A percentile compares a stretch with the other conserved stretches of the same genome.
phyloP scores from a whole-genome alignment of 345 rosid genomes.

The Populus nigra region DNA sequence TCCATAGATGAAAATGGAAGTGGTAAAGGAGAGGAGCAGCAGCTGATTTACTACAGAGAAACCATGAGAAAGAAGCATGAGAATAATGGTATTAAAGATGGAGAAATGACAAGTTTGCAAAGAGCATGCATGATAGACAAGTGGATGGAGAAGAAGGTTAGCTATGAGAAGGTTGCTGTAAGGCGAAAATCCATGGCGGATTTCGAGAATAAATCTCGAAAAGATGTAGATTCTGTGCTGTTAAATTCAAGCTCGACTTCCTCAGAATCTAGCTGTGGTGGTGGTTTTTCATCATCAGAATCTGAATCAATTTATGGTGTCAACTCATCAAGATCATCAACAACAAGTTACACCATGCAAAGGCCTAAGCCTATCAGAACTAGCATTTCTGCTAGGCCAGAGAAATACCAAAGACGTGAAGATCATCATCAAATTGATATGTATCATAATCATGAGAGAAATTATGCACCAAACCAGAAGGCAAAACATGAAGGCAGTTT shows the following conservation, averaged over 20 bases:
- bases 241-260: conserved; percentile 25
- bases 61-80: conserved; percentile 18
- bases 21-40: conserved; percentile 8
- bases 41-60: conserved; percentile 17
- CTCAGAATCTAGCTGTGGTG: conserved; percentile 25
- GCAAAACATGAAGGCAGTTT: conserved; percentile 21
- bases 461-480: conserved; percentile 7
- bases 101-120: conserved; percentile 5
- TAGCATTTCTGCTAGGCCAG: conserved; percentile 11
- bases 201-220: neutral
- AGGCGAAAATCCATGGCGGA: conserved; percentile 19
- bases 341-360: conserved; percentile 12
- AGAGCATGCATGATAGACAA: conserved; percentile 42
- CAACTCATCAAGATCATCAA: conserved; percentile 15
- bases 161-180: conserved; percentile 11
- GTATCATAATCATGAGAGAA: neutral
- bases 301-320: conserved; percentile 18
- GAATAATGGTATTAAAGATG: neutral
- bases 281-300: conserved; percentile 29
- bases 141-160: conserved; percentile 49
- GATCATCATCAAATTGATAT: neutral
- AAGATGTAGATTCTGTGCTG: conserved; percentile 16
- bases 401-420: neutral
- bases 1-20: conserved; percentile 27
- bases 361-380: conserved; percentile 23